Evolutionary conservation across 2,329 filamentous ascomycete genomes (phyloP).

Genomic region (Ascochyta rabiei): DNA sequence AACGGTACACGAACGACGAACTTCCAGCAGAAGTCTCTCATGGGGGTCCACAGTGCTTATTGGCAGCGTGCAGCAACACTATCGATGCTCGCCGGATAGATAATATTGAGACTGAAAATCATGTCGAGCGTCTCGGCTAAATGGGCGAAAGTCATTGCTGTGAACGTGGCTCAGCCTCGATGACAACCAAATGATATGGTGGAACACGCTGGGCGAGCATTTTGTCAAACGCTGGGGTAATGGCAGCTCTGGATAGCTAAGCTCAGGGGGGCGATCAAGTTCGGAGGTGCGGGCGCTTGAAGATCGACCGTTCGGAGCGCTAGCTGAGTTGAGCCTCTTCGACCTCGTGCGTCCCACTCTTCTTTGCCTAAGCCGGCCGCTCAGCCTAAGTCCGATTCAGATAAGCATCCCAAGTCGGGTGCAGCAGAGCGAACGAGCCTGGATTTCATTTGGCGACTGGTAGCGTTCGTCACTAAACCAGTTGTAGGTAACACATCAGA

Average conservation of each 20-base stretch:
- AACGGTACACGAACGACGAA: not conserved
- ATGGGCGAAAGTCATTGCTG: not conserved
- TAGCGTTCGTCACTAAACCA: not conserved
- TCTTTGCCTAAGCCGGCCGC: not conserved
- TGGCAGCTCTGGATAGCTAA: conserved; percentile 1
- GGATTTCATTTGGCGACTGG: not conserved
- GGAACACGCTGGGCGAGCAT: conserved; percentile 10
- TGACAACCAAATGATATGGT: not conserved
- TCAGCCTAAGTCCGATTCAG: not conserved
- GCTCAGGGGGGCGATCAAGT: conserved; percentile 5
- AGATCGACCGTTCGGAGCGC: conserved; percentile 2
- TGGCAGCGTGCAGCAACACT: not conserved
- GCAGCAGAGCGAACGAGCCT: not conserved
- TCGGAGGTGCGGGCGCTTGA: conserved; percentile 2
- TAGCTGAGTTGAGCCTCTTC: not conserved
- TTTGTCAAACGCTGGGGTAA: conserved; percentile 6
- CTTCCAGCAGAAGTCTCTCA: not conserved
- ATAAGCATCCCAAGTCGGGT: not conserved
- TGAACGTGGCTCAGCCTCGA: not conserved
- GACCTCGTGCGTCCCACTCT: not conserved
- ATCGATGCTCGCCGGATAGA: not conserved
- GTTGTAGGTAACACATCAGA: not conserved
- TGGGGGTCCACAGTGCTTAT: not conserved
- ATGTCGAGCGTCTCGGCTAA: not conserved
- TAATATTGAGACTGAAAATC: not conserved